These are phyloP conservation scores for Trichophyton simii DNA, from an alignment of 2,329 filamentous ascomycete genomes.

Conservation along the genomic window DNA sequence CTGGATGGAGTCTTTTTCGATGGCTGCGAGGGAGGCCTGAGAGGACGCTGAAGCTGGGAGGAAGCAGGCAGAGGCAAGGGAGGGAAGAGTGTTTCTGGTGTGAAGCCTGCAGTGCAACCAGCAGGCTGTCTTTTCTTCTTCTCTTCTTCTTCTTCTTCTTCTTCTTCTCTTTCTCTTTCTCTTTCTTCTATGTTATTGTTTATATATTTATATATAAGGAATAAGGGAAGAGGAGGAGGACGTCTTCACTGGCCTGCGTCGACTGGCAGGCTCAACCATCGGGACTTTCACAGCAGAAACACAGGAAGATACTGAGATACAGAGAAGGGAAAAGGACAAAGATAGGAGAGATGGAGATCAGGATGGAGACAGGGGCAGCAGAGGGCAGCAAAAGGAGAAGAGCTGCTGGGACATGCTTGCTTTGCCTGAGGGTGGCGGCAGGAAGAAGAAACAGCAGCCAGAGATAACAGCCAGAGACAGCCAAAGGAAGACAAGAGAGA, in stretches of 20 bases:
- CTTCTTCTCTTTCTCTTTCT: background rate
- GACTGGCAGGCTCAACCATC: too few species aligned
- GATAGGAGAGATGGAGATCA: background rate
- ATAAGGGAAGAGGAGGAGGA: too few species aligned
- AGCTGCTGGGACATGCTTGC: background rate
- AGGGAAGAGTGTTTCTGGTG: background rate
- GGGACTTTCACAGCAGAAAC: too few species aligned
- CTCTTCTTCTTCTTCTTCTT: background rate
- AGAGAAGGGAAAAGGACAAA: background rate
- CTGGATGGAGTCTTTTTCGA: background rate
- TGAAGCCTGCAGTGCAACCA: background rate
- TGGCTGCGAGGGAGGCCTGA: too few species aligned
- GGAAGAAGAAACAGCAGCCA: background rate
- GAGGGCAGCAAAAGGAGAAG: background rate
- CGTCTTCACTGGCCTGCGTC: background rate
- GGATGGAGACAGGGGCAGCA: background rate
- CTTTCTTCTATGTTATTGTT: background rate
- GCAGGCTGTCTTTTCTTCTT: background rate
- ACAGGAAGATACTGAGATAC: too few species aligned
- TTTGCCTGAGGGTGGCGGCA: background rate
- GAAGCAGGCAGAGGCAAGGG: background rate
- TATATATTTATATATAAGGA: background rate
- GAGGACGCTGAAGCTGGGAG: background rate
- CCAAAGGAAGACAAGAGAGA: background rate
- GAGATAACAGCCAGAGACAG: background rate